Evolutionary conservation across 2,329 filamentous ascomycete genomes (phyloP).

Genomic region (Helotiales sp.): DNA sequence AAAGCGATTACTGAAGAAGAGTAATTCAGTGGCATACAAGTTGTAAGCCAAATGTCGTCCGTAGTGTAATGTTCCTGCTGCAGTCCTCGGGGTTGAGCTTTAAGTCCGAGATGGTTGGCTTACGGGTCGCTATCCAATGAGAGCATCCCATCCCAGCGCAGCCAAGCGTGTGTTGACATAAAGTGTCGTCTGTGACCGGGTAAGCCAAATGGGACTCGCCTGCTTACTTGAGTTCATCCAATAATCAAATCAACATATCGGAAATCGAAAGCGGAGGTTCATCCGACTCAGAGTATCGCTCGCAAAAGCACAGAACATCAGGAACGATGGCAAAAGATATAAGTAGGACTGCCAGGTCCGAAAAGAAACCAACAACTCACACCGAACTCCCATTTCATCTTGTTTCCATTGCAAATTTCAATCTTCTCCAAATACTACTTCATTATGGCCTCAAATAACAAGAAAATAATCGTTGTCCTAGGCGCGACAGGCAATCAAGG

Average conservation of each 20-base stretch:
- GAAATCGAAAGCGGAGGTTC: background rate
- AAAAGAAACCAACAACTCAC: background rate
- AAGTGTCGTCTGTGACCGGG: background rate
- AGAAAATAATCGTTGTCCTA: conserved; percentile 59
- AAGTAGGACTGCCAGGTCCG: background rate
- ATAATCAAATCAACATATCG: background rate
- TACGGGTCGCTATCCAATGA: conserved; percentile 12
- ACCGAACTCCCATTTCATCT: background rate
- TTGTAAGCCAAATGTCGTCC: background rate
- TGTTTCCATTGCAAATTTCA: background rate
- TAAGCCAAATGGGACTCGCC: background rate
- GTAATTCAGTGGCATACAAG: background rate
- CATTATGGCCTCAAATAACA: conserved; percentile 22
- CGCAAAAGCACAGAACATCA: background rate
- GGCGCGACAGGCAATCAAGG: conserved; percentile 67
- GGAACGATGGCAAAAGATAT: background rate
- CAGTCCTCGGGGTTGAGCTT: background rate
- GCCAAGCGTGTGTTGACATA: background rate
- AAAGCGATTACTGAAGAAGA: background rate
- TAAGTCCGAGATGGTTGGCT: conserved; percentile 9
- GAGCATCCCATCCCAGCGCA: background rate
- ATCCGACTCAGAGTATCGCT: background rate
- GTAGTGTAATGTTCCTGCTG: background rate
- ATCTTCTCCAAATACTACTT: background rate
- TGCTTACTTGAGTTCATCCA: conserved; percentile 1